Conservation (phyloP, 176 grass and related monocot genomes). For the Bolboschoenus planiculmis region DNA sequence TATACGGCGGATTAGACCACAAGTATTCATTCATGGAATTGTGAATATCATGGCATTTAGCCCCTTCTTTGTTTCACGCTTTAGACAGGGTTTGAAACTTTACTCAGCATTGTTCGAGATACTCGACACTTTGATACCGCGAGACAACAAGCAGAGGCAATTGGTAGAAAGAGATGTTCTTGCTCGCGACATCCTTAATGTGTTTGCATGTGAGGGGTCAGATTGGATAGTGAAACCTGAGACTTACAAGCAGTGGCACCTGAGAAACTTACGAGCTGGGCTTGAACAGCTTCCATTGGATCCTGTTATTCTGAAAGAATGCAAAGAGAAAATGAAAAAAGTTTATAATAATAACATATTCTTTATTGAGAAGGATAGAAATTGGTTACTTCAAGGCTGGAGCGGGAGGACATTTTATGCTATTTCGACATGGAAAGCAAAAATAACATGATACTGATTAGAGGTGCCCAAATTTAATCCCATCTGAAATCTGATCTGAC, state of each 20-base stretch:
- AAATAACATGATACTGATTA: background rate
- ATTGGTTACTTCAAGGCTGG: slow-evolving; percentile 7
- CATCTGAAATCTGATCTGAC: too few relatives aligned
- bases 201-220: slow-evolving; percentile 13
- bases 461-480: too few relatives aligned
- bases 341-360: background rate
- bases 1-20: background rate
- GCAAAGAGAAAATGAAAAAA: background rate
- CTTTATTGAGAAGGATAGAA: background rate
- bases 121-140: background rate
- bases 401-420: background rate
- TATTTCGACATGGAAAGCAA: slow-evolving; percentile 9
- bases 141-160: background rate
- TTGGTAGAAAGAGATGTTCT: background rate
- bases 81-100: background rate
- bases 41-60: background rate
- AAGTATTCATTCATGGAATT: background rate
- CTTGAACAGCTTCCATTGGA: slow-evolving; percentile 1
- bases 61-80: background rate
- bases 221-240: background rate
- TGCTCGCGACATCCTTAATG: background rate
- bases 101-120: background rate
- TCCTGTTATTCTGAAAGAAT: background rate
- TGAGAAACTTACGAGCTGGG: background rate
- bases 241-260: background rate